A percentile compares a stretch with the other conserved stretches of the same genome.
Evolutionary conservation across 202 grass and related monocot genomes (phyloP).

Genomic region (Hordeum pubiflorum): DNA sequence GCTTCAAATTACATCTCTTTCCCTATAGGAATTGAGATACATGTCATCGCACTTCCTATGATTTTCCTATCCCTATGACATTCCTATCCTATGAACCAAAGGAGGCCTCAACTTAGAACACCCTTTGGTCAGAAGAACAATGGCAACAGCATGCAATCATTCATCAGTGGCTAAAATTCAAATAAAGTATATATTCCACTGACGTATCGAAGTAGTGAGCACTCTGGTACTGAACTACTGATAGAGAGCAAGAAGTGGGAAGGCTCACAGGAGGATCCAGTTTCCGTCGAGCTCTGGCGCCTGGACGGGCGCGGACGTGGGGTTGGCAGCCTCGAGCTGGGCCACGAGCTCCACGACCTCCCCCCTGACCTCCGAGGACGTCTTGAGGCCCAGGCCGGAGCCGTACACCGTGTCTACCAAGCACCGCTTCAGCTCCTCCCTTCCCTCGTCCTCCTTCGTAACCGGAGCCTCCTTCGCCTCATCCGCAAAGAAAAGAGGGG

Average conservation of each 20-base stretch:
- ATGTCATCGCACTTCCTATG: too few species aligned
- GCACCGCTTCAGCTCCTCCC: conserved; percentile 71
- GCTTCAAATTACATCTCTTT: too few species aligned
- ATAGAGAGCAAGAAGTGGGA: background rate
- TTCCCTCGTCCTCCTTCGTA: conserved; percentile 18
- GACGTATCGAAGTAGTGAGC: background rate
- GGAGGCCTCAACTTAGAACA: background rate
- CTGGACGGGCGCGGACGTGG: conserved; percentile 50
- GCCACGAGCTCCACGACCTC: conserved; percentile 80
- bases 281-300: conserved; percentile 73
- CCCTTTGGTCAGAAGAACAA: background rate
- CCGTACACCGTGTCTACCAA: conserved; percentile 68
- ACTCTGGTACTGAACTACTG: too few species aligned
- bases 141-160: background rate
- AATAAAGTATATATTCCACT: background rate
- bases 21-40: too few species aligned
- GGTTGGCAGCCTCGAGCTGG: conserved; percentile 78
- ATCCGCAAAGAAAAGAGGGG: too few species aligned
- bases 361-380: conserved; percentile 65
- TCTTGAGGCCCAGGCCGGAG: conserved; percentile 62
- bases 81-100: too few species aligned
- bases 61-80: too few species aligned
- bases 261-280: conserved; percentile 77
- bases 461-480: background rate
- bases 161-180: background rate